These are phyloP conservation scores for Botrytis hyacinthi DNA, from an alignment of 2,329 filamentous ascomycete species.

Conservation along the genomic window DNA sequence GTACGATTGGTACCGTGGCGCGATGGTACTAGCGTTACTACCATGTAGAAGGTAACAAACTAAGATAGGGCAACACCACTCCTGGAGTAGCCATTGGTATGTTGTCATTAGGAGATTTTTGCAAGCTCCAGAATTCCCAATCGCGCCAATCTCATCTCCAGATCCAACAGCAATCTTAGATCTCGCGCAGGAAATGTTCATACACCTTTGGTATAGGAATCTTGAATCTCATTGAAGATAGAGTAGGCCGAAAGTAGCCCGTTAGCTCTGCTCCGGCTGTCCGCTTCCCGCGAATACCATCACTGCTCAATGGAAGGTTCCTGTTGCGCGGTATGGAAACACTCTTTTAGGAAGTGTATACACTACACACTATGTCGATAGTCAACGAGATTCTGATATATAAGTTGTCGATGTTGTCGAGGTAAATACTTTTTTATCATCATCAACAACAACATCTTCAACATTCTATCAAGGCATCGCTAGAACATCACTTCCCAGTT, in stretches of 20 bases:
- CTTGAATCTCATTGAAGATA: not conserved
- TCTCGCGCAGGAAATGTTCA: not conserved
- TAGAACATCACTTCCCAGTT: conserved; percentile 7
- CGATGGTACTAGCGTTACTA: not conserved
- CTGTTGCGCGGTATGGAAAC: not conserved
- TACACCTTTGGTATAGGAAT: not conserved
- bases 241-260: conserved; percentile 10
- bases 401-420: conserved; percentile 5
- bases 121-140: conserved; percentile 6
- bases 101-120: conserved; percentile 7
- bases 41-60: conserved; percentile 2
- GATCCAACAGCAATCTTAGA: not conserved
- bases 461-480: conserved; percentile 6
- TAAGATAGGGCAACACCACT: conserved; percentile 7
- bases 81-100: conserved; percentile 9
- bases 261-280: conserved; percentile 9
- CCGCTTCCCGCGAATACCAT: not conserved
- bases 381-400: conserved; percentile 1
- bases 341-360: conserved; percentile 7
- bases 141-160: not conserved
- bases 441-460: conserved; percentile 16
- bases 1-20: not conserved
- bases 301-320: not conserved
- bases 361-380: not conserved
- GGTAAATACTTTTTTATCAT: conserved; percentile 7